Evolutionary conservation across 495 filamentous ascomycete species (phyloP), one percentile per base, ranked within the genome.

Genomic region (Aspergillus avenaceus): DNA sequence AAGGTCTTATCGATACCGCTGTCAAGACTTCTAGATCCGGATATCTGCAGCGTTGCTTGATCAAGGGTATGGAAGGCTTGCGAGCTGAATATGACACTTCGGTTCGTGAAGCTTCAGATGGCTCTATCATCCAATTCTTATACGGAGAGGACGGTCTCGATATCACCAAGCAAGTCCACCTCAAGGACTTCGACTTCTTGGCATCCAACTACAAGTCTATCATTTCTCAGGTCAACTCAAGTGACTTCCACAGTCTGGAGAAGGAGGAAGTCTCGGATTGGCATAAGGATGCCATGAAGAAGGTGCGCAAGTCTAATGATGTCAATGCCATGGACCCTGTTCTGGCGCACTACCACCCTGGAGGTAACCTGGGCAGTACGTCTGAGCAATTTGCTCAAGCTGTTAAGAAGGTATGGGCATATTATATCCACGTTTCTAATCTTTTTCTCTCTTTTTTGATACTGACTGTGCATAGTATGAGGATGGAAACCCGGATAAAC

Each of bases 41-140:
- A 59, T 99, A 99, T 63, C 71, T 99, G 52, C 95, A 99, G 65
- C 86, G 95, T 65, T 99, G 95, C 78, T 71, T 99, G 56, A 93
- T 97, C 70, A 99, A 99, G 75, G 95, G 92, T 38, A 96, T 99
- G 91, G 95, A 99, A 66, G 95, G 95, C 3, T 70, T 97, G 36
- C 85, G 80, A 57, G 90, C 95, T 0, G 82, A 91, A 55, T 97
- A 99, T 64, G 95, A 99, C 61, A 88, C 83, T 19, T 91, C 91
- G 18, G 93, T 99, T 16, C 79, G 95, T 48, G 93, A 99, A 60
- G 61, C 70, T 0, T 84, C 90, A 6, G 93, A 97, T 66, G 95
- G 95, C 22, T 87, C 87, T 5, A 77, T 99, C 59, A 76, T 99
- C 8, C 93, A 99, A 59, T 97, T 97, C 75, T 65, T 97, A 41